Evolutionary conservation across 2,329 filamentous ascomycete species (phyloP).

Genomic region (Diplodia intermedia): DNA sequence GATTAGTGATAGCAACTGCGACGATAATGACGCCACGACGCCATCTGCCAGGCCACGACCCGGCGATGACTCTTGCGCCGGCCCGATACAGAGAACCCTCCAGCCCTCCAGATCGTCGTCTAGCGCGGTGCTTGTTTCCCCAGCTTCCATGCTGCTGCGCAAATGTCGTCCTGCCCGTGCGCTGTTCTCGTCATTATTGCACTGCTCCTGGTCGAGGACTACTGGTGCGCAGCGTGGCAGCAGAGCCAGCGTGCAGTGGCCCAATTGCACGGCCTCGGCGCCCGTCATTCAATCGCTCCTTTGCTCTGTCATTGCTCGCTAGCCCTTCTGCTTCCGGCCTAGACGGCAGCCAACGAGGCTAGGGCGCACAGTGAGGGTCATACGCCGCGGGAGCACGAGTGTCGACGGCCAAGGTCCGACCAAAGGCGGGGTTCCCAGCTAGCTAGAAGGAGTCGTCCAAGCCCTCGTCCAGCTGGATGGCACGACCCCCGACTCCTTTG

Average conservation of each 20-base stretch:
- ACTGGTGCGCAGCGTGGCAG: neutral
- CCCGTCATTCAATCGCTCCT: neutral
- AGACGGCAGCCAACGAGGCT: neutral
- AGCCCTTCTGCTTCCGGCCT: slow-evolving; percentile 2
- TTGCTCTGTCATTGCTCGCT: neutral
- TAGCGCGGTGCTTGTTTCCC: slow-evolving; percentile 22
- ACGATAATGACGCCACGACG: neutral
- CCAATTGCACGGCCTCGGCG: neutral
- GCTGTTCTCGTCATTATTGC: too few species aligned
- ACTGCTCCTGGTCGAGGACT: too few species aligned
- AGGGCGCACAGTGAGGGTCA: neutral
- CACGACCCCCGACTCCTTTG: neutral
- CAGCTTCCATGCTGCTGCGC: neutral
- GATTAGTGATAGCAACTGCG: neutral
- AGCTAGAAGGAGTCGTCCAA: neutral
- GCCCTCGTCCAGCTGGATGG: slow-evolving; percentile 4
- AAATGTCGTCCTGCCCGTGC: neutral
- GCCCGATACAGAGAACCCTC: slow-evolving; percentile 10
- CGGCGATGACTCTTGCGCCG: neutral
- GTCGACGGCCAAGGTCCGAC: slow-evolving; percentile 2
- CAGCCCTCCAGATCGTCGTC: slow-evolving; percentile 12
- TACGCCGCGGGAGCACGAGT: slow-evolving; percentile 2
- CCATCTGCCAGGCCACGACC: neutral
- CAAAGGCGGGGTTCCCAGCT: slow-evolving; percentile 4
- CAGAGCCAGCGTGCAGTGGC: neutral